Percentiles rank a stretch among this genome's conserved stretches.
These are phyloP conservation scores for Ganoderma resinaceum DNA, from an alignment of 1,284 basidiomycete species.

Conservation along the genomic window DNA sequence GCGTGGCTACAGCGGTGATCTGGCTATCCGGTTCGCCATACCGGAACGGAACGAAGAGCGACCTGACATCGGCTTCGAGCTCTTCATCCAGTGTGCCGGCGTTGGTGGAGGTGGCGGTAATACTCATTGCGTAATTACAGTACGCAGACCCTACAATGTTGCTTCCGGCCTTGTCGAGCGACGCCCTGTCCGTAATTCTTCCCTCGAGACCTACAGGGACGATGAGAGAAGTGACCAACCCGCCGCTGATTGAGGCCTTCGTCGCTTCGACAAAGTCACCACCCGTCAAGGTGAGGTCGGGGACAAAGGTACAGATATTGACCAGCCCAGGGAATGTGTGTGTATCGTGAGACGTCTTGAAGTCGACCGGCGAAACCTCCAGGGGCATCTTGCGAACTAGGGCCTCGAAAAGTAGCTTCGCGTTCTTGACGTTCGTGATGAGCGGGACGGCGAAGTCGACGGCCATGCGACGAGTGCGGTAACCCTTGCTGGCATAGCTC, in stretches of 20 bases:
- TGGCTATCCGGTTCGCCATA: slow-evolving; percentile 56
- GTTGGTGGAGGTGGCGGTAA: slow-evolving; percentile 80
- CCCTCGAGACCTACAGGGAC: slow-evolving; percentile 74
- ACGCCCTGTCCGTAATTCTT: slow-evolving; percentile 70
- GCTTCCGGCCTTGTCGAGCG: slow-evolving; percentile 73
- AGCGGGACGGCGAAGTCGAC: slow-evolving; percentile 98
- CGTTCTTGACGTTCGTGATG: slow-evolving; percentile 99
- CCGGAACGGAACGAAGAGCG: slow-evolving; percentile 86
- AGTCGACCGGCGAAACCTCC: slow-evolving; percentile 91
- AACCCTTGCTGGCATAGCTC: slow-evolving; percentile 97
- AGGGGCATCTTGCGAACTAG: slow-evolving; percentile 89
- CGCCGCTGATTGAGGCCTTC: slow-evolving; percentile 84
- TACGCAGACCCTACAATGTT: slow-evolving; percentile 72
- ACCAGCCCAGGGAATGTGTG: slow-evolving; percentile 93
- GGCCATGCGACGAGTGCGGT: slow-evolving; percentile 97
- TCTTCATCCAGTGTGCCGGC: slow-evolving; percentile 75
- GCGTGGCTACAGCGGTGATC: slow-evolving; percentile 76
- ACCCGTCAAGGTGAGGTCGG: slow-evolving; percentile 69
- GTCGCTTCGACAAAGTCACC: slow-evolving; percentile 75
- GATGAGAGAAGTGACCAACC: slow-evolving; percentile 87
- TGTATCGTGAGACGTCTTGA: slow-evolving; percentile 93
- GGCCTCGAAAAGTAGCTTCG: slow-evolving; percentile 96
- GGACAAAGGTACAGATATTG: slow-evolving; percentile 91
- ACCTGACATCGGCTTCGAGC: slow-evolving; percentile 79
- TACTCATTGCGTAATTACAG: slow-evolving; percentile 87